Base-by-base conservation (phyloP, 768 basidiomycete genomes). In the Cubamyces lactineus region DNA sequence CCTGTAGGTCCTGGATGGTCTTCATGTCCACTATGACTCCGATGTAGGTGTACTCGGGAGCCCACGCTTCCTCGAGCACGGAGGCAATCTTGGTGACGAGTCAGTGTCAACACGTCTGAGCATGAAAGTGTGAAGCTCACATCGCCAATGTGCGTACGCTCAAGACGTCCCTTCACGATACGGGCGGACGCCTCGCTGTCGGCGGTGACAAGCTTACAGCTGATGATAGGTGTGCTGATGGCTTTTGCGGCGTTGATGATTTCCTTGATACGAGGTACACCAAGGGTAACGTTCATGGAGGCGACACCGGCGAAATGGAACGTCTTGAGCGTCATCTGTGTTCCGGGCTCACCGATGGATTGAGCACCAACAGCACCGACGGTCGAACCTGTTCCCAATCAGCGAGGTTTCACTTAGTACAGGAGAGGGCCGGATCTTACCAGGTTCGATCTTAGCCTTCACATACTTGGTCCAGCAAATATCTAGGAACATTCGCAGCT, bases 281-380 rank as follows among this genome's bases (percentile, higher is more conserved):
- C 97, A 40, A 98, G 86, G 0, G 97, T 99, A 65, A 99, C 94
- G 77, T 98, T 98, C 97, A 98, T 99, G 40, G 96, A 96, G 8
- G 97, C 97, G 64, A 99, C 96, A 78, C 97, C 97, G 69, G 97
- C 97, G 76, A 98, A 99, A 82, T 99, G 97, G 86, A 99, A 99
- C 58, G 97, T 98, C 78, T 98, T 98, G 66, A 98, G 76, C 1
- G 96, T 98, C 97, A 99, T 99, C 73, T 99, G 97, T 0, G 97
- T 99, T 43, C 96, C 97, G 1, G 97, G 97, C 76, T 99, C 97
- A 70, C 97, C 97, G 66, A 99, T 98, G 1, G 97, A 98, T 72
- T 99, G 97, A 5, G 97, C 97, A 4, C 96, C 97, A 43, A 99
- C 94, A 30, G 97, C 97, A 28, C 97, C 97, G 19, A 99, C 97